Conservation (phyloP, 108 stramenopile genomes). For the Epipyxis sp. region DNA sequence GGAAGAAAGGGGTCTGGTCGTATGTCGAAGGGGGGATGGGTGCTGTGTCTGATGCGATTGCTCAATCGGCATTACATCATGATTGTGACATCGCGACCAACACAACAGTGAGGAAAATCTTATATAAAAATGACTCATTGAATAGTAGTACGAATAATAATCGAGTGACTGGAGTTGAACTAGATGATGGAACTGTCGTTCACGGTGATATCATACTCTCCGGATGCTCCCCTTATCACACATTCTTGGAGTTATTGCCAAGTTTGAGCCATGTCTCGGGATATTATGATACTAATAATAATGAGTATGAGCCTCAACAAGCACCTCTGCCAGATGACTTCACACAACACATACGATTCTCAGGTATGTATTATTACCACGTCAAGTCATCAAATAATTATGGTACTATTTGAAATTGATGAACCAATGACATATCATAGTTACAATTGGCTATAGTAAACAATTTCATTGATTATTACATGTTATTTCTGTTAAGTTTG, state of each 20-base stretch:
- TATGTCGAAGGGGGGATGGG: slow-evolving; percentile 51
- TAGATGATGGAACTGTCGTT: background rate
- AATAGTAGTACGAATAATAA: background rate
- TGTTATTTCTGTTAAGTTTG: too few relatives aligned
- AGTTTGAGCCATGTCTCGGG: too few relatives aligned
- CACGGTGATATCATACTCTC: slow-evolving; percentile 27
- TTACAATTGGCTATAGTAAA: slow-evolving; percentile 16
- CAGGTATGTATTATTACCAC: too few relatives aligned
- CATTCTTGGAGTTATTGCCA: slow-evolving; percentile 39
- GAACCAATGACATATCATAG: too few relatives aligned
- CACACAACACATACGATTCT: too few relatives aligned
- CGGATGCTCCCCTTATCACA: slow-evolving; percentile 26
- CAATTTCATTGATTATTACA: too few relatives aligned
- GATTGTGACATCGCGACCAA: slow-evolving; percentile 27
- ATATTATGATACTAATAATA: too few relatives aligned
- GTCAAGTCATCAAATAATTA: too few relatives aligned
- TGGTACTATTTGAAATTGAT: too few relatives aligned
- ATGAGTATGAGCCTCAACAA: too few relatives aligned
- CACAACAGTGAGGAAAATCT: background rate
- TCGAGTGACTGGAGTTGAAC: background rate
- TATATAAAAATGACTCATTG: slow-evolving; percentile 25
- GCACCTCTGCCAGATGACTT: too few relatives aligned
- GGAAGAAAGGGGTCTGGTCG: slow-evolving; percentile 40
- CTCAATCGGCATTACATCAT: slow-evolving; percentile 11
- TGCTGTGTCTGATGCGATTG: slow-evolving; percentile 37